A percentile compares a stretch with the other conserved stretches of the same genome.
phyloP scores from a whole-genome alignment of 306 rosid genomes.

The Trifolium pratense region DNA sequence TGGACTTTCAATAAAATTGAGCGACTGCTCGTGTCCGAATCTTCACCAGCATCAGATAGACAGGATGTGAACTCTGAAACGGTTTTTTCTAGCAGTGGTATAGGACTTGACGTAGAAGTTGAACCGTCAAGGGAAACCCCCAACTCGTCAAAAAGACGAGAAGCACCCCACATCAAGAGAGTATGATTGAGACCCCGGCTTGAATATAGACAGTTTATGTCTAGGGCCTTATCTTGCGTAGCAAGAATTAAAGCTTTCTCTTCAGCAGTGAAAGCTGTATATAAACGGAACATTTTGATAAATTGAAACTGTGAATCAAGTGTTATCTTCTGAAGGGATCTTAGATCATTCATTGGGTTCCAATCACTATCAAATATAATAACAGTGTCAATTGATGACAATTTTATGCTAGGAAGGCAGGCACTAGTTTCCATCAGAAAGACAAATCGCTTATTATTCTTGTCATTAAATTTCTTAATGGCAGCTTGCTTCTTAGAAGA shows the following conservation, averaged over 20 bases:
- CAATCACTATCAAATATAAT: slow-evolving; percentile 88
- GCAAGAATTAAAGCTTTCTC: slow-evolving; percentile 78
- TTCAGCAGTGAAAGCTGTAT: slow-evolving; percentile 79
- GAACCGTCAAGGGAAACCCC: slow-evolving; percentile 57
- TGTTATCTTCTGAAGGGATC: slow-evolving; percentile 77
- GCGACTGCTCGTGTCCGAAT: slow-evolving; percentile 44
- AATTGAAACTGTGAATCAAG: slow-evolving; percentile 66
- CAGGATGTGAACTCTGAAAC: slow-evolving; percentile 59
- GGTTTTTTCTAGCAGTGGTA: slow-evolving; percentile 51
- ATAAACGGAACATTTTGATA: slow-evolving; percentile 78
- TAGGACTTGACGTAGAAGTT: slow-evolving; percentile 33
- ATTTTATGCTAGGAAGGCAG: slow-evolving; percentile 66
- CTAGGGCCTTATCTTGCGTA: slow-evolving; percentile 69
- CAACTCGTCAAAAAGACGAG: slow-evolving; percentile 65
- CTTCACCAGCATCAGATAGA: slow-evolving; percentile 56
- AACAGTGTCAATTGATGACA: slow-evolving; percentile 71
- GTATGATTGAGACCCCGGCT: slow-evolving; percentile 56
- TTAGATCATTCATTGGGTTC: slow-evolving; percentile 81
- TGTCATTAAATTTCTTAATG: slow-evolving; percentile 68
- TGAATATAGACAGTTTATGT: slow-evolving; percentile 49
- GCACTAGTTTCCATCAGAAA: slow-evolving; percentile 82
- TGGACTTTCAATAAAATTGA: slow-evolving; percentile 58
- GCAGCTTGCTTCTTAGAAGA: slow-evolving; percentile 63
- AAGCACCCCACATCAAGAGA: slow-evolving; percentile 86
- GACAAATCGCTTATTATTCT: slow-evolving; percentile 70